Evolutionary conservation across 192 early-diverging fungal species (phyloP).

Genomic region (Pilaira anomala): DNA sequence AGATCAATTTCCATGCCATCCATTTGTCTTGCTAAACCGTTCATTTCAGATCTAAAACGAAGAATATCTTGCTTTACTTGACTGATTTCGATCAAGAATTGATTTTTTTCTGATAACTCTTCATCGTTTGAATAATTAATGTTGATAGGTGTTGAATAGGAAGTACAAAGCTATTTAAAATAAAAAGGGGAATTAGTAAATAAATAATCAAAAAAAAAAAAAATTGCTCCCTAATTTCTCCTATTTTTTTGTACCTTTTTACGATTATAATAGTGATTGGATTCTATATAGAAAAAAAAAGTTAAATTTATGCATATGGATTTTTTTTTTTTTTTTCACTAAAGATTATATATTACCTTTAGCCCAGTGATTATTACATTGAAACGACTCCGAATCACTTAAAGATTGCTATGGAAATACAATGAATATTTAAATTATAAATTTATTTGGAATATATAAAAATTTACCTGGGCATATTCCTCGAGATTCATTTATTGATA

Average conservation of each 20-base stretch:
- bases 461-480: slow-evolving; percentile 15
- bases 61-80: slow-evolving; percentile 21
- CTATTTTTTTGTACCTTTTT: background rate
- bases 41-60: slow-evolving; percentile 26
- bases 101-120: slow-evolving; percentile 6
- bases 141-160: slow-evolving; percentile 32
- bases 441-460: background rate
- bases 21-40: slow-evolving; percentile 27
- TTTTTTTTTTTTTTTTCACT: too few species aligned
- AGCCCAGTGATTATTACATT: slow-evolving; percentile 17
- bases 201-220: background rate
- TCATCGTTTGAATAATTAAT: slow-evolving; percentile 35
- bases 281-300: background rate
- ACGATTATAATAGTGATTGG: background rate
- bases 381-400: slow-evolving; percentile 8
- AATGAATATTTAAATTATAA: background rate
- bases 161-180: slow-evolving; percentile 12
- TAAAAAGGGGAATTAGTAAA: background rate
- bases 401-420: slow-evolving; percentile 13
- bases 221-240: too few species aligned
- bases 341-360: too few species aligned
- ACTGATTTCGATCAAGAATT: slow-evolving; percentile 17
- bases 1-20: slow-evolving; percentile 29
- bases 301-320: background rate
- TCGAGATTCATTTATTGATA: slow-evolving; percentile 26